Evolutionary conservation across 2,329 filamentous ascomycete genomes (phyloP).

Genomic region (Aureobasidium zeae): DNA sequence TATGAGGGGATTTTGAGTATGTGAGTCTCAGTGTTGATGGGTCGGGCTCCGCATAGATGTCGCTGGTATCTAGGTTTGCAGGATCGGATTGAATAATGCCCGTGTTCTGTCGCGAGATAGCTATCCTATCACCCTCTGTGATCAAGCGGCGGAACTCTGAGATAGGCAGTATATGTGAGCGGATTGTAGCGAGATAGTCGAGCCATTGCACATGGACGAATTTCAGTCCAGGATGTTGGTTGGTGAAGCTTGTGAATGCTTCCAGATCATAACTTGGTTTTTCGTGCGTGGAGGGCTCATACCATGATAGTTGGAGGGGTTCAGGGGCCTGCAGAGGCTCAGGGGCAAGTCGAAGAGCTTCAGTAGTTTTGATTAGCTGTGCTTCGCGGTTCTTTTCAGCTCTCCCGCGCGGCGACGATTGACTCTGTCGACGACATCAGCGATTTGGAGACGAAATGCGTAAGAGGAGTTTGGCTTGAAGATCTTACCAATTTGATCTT

Average conservation of each 20-base stretch:
- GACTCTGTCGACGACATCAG: not conserved
- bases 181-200: constrained; percentile 63
- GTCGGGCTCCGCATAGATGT: constrained; percentile 59
- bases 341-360: constrained; percentile 4
- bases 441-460: no score
- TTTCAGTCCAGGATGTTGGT: constrained; percentile 44
- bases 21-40: constrained; percentile 50
- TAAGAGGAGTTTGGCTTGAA: no score
- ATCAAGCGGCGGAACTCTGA: constrained; percentile 33
- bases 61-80: constrained; percentile 49
- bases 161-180: constrained; percentile 60
- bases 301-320: constrained; percentile 3
- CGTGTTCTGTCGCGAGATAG: constrained; percentile 55
- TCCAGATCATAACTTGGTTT: not conserved
- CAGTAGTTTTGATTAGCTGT: not conserved
- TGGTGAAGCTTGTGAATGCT: constrained; percentile 35
- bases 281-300: not conserved
- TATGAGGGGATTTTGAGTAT: constrained; percentile 37
- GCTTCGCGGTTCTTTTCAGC: constrained; percentile 8
- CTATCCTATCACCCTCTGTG: constrained; percentile 35
- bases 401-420: not conserved
- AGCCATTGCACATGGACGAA: constrained; percentile 69
- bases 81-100: constrained; percentile 62
- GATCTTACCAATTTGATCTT: constrained; percentile 21
- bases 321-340: constrained; percentile 1